Evolutionary conservation across 495 filamentous ascomycete species (phyloP).

Genomic region (Daldinia childiae): DNA sequence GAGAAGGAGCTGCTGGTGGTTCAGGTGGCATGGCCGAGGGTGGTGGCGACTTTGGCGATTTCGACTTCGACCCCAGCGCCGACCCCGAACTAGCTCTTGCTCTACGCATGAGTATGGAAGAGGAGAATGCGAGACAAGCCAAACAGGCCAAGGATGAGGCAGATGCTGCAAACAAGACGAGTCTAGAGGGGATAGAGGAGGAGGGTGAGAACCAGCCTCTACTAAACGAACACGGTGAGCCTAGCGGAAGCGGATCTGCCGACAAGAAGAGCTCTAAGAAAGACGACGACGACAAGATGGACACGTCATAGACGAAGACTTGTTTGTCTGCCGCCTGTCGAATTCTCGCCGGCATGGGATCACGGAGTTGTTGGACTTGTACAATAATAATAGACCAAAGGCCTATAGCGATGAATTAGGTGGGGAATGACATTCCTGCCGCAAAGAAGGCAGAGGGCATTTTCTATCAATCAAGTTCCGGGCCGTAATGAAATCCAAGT

Average conservation of each 20-base stretch:
- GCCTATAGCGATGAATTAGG: constrained; percentile 17
- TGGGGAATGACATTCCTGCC: constrained; percentile 24
- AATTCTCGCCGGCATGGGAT: constrained; percentile 27
- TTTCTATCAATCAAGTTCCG: constrained; percentile 19
- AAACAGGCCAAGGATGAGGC: constrained; percentile 80
- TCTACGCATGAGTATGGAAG: constrained; percentile 97
- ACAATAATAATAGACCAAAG: constrained; percentile 42
- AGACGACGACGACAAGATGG: constrained; percentile 86
- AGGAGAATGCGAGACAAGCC: constrained; percentile 93
- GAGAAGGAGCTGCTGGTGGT: constrained; percentile 67
- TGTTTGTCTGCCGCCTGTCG: constrained; percentile 5
- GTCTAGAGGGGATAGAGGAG: constrained; percentile 85
- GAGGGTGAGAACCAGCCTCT: constrained; percentile 74
- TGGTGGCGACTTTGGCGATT: constrained; percentile 69
- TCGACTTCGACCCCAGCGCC: constrained; percentile 78
- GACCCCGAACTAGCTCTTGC: constrained; percentile 95
- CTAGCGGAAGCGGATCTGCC: constrained; percentile 58
- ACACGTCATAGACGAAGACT: constrained; percentile 73
- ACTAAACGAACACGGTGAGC: constrained; percentile 71
- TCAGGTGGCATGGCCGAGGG: constrained; percentile 58
- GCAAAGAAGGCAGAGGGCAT: constrained; percentile 4
- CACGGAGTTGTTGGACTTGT: constrained; percentile 41
- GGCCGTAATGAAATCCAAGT: constrained; percentile 5
- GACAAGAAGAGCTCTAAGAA: constrained; percentile 70
- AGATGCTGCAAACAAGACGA: constrained; percentile 70